These are phyloP conservation scores for Fusarium equiseti DNA, from an alignment of 2,329 filamentous ascomycete genomes.

Conservation along the genomic window DNA sequence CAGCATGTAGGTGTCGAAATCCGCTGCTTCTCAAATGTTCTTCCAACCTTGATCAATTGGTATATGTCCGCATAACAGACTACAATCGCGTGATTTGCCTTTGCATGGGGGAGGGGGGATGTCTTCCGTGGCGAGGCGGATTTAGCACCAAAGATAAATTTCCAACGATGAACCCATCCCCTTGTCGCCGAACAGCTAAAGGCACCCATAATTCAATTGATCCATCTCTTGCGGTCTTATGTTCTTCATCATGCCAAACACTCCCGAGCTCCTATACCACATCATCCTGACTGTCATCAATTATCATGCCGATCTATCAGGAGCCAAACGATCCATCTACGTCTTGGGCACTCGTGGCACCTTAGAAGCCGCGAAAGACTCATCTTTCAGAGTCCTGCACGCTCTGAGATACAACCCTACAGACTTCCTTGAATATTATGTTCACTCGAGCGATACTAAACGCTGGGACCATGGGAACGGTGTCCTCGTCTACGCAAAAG, in stretches of 20 bases:
- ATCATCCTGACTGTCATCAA: background rate
- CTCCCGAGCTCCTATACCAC: background rate
- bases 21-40: too few species aligned
- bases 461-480: background rate
- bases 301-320: background rate
- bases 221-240: accelerated
- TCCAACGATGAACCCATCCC: too few species aligned
- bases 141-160: too few species aligned
- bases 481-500: background rate
- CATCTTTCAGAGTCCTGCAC: background rate
- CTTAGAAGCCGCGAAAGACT: background rate
- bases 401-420: background rate
- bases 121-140: too few species aligned
- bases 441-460: background rate
- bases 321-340: background rate
- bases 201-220: too few species aligned
- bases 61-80: too few species aligned
- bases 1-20: too few species aligned
- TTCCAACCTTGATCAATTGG: too few species aligned
- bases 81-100: too few species aligned
- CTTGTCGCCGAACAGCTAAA: too few species aligned
- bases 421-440: background rate
- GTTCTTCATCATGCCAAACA: background rate
- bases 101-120: too few species aligned
- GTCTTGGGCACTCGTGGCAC: background rate